phyloP scores from a whole-genome alignment of 139 green algal species.

The Yamagishiella unicocca region DNA sequence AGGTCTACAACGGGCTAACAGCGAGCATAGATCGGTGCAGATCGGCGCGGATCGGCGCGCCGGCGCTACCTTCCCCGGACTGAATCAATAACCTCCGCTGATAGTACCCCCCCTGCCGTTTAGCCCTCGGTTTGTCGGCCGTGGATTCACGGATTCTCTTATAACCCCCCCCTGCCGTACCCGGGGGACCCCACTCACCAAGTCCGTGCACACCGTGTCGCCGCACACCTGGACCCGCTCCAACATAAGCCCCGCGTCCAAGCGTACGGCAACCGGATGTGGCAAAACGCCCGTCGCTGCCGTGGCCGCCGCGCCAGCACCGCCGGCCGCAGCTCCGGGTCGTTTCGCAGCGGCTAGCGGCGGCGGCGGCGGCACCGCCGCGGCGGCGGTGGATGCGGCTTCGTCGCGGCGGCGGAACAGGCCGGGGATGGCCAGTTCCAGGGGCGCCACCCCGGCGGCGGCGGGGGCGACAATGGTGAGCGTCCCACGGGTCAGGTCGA shows the following conservation, averaged over 20 bases:
- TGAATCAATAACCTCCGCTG: too few relatives aligned
- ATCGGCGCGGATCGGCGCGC: too few relatives aligned
- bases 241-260: constrained; percentile 13
- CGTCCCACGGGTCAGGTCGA: constrained; percentile 64
- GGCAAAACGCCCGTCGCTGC: constrained; percentile 19
- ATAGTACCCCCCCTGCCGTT: too few relatives aligned
- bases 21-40: too few relatives aligned
- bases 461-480: constrained; percentile 25
- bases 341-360: too few relatives aligned
- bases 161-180: too few relatives aligned
- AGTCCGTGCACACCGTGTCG: constrained; percentile 56
- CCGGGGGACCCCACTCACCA: constrained; percentile 44
- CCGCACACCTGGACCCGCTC: constrained; percentile 65
- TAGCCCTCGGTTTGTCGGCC: too few relatives aligned
- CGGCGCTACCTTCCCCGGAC: too few relatives aligned
- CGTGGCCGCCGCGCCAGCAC: neutral
- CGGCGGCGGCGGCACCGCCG: neutral
- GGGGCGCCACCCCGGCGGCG: neutral
- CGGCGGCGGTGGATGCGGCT: neutral
- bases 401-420: neutral
- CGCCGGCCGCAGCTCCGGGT: neutral
- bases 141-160: too few relatives aligned
- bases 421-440: constrained; percentile 24
- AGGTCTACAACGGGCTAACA: too few relatives aligned
- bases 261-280: neutral